Evolutionary conservation across 306 rosid genomes (phyloP), one percentile per base, ranked within the genome.

Genomic region (Cotoneaster glaucophyllus): DNA sequence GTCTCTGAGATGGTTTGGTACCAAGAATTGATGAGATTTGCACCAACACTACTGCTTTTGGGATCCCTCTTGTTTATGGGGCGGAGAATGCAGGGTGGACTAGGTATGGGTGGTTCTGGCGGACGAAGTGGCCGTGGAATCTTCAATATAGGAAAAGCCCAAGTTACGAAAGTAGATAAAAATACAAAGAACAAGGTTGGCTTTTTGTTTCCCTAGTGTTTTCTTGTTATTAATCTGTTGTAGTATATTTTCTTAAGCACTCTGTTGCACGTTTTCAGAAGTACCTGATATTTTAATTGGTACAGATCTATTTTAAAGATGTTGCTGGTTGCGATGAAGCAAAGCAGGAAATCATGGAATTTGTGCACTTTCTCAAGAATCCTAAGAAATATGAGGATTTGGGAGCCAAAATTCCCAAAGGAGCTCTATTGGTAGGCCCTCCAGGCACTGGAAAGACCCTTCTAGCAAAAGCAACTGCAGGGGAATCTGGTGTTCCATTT

Each of bases 311-410:
- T 83, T 95, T 95, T 79, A 92, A 86, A 82, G 98, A 95, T 83
- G 97, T 95, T 77, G 98, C 98, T 31, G 98, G 98, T 21, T 95
- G 98, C 45, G 98, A 95, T 64, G 98, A 95, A 84, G 98, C 98
- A 67, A 95, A 95, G 78, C 91, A 86, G 78, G 98, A 95, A 82
- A 86, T 95, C 71, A 95, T 95, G 97, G 98, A 95, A 84, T 95
- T 95, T 76, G 98, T 95, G 71, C 98, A 95, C 80, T 95, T 95
- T 79, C 92, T 95, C 43, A 92, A 95, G 90, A 87, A 86, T 77
- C 98, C 98, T 25, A 92, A 87, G 81, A 95, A 95, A 69, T 92
- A 95, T 17, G 98, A 95, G 85, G 97, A 92, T 22, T 84, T 95
- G 73, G 98, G 98, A 66, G 98, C 98, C 3, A 95, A 90, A 87